Percentiles rank a stretch among this genome's conserved stretches.
phyloP scores from a whole-genome alignment of 306 rosid species.

The Vigna angularis region DNA sequence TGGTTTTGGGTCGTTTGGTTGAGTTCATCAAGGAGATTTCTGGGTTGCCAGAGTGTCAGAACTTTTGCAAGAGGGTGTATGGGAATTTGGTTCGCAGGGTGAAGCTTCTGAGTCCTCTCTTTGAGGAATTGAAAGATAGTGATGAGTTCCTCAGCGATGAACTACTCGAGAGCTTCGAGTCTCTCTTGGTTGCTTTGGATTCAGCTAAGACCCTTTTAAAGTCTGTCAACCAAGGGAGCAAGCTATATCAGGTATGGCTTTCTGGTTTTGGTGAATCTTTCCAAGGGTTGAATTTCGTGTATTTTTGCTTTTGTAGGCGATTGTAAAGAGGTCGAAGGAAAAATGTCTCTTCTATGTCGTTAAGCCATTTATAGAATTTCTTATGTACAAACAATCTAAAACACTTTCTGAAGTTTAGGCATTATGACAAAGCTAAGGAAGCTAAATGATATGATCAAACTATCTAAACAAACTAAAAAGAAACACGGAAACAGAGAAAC shows the following conservation, averaged over 20 bases:
- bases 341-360: background rate
- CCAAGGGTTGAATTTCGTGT: constrained; percentile 17
- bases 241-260: constrained; percentile 79
- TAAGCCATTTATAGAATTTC: background rate
- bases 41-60: constrained; percentile 72
- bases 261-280: background rate
- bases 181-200: constrained; percentile 71
- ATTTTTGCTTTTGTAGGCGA: constrained; percentile 18
- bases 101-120: constrained; percentile 85
- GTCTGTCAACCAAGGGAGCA: constrained; percentile 77
- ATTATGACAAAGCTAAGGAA: background rate
- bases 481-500: background rate
- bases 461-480: background rate
- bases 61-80: constrained; percentile 69
- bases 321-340: too few relatives aligned
- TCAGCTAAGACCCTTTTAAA: constrained; percentile 66
- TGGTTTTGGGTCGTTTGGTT: constrained; percentile 58
- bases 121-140: constrained; percentile 87
- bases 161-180: constrained; percentile 63
- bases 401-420: background rate
- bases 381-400: background rate
- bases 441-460: background rate
- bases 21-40: constrained; percentile 72
- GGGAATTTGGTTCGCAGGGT: constrained; percentile 83
- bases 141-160: constrained; percentile 60